These are phyloP conservation scores for Torulaspora microellipsoides DNA, from an alignment of 805 yeast species.

Conservation along the genomic window DNA sequence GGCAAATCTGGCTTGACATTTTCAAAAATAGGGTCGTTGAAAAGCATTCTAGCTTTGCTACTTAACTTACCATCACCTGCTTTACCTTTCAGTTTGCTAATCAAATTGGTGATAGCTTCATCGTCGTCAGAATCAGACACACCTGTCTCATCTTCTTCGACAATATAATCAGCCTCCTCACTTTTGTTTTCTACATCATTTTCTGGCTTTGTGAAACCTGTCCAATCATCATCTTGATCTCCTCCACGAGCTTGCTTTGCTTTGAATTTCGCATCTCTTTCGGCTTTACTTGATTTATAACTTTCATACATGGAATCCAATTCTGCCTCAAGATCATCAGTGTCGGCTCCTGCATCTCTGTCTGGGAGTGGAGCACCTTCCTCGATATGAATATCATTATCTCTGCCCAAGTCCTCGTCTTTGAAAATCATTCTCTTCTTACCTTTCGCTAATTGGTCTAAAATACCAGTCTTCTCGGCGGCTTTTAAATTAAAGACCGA, in stretches of 20 bases:
- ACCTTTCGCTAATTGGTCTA: constrained; percentile 71
- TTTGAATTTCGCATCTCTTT: constrained; percentile 61
- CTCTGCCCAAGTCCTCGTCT: constrained; percentile 49
- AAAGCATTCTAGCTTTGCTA: constrained; percentile 42
- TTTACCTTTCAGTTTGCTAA: constrained; percentile 52
- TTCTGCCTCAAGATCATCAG: constrained; percentile 72
- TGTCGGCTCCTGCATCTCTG: constrained; percentile 41
- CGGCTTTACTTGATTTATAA: constrained; percentile 63
- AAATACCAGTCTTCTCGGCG: constrained; percentile 85
- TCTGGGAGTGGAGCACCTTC: constrained; percentile 38
- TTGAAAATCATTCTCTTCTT: constrained; percentile 59
- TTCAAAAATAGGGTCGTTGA: constrained; percentile 51
- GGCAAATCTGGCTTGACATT: constrained; percentile 41
- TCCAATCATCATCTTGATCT: constrained; percentile 73
- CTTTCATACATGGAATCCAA: constrained; percentile 75
- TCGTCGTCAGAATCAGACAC: constrained; percentile 66
- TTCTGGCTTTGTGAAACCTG: constrained; percentile 56
- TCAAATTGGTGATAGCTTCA: constrained; percentile 57
- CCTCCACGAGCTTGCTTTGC: constrained; percentile 74
- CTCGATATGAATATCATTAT: constrained; percentile 53
- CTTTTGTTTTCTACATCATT: constrained; percentile 35
- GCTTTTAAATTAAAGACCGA: constrained; percentile 73
- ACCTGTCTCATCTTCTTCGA: constrained; percentile 36
- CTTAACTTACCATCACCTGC: constrained; percentile 37
- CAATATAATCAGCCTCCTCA: constrained; percentile 41